Evolutionary conservation across 1,139 yeast genomes (phyloP), one percentile per base, ranked within the genome.

Genomic region (Wickerhamiella pararugosa): DNA sequence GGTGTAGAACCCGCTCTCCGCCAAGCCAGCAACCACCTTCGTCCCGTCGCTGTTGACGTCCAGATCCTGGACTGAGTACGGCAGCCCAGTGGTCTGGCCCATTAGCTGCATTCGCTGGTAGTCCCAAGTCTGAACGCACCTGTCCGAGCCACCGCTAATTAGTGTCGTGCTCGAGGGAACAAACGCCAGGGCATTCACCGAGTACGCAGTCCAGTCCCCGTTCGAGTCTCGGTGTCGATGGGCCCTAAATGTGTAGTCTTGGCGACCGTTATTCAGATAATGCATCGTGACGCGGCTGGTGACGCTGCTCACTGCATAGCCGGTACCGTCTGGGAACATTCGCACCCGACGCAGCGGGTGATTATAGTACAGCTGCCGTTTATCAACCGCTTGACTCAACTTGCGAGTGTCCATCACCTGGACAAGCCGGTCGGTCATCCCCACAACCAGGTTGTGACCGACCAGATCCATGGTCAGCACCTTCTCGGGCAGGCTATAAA

Each of bases 201-300:
- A 28, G 25, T 10, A 33, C 2, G 36, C 33, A 7, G 9, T 29
- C 31, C 31, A 9, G 21, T 15, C 21, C 21, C 21, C 21, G 21
- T 15, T 15, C 21, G 21, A 15, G 21, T 15, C 21, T 15, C 21
- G 21, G 15, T 38, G 27, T 8, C 31, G 36, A 11, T 38, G 41
- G 33, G 35, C 34, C 29, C 41, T 27, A n/a, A 38, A 38, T 7
- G 41, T 28, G 25, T 32, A 38, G 29, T 38, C 41, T 9, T 6
- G 5, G 25, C 7, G 21, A 4, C 32, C 32, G 29, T 25, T n/a
- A 9, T 11, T 10, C 9, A 36, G 8, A 9, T 34, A 10, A 31
- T 45, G 46, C 3, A 44, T 29, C 27, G 42, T 30, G 8, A 45
- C 44, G 4, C 48, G 41, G 5, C 39, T 30, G n/a, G 25, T 11